Evolutionary conservation across 1,284 basidiomycete genomes (phyloP), one percentile per base, ranked within the genome.

Genomic region (Tilletia walkeri): DNA sequence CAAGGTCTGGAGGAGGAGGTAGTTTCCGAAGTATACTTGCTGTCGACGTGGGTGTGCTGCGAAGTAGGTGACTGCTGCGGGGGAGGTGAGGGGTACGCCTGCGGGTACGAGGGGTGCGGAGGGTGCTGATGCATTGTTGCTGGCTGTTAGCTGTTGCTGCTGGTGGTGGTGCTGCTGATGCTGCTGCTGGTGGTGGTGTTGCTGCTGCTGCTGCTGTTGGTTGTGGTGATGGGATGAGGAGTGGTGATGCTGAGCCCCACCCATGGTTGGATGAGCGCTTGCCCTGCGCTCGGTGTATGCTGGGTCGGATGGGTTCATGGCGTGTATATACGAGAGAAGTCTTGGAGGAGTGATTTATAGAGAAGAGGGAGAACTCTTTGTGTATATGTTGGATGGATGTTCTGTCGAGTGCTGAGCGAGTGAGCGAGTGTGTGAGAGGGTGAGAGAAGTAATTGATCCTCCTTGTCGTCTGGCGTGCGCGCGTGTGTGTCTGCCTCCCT

Each of bases 21-120:
- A 83, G 71, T 80, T 77, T 70, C 82, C 82, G 78, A 83, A 83
- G 73, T 82, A 79, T 45, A 83, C 82, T 71, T 83, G 82, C 74
- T 82, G 82, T 12, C 82, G 72, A 45, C 81, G 72, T 4, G 82
- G 82, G 53, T 83, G 80, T 49, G 82, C 82, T 16, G 82, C 80
- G 77, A 82, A 83, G 77, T 82, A 83, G 39, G 73, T 70, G 63
- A 82, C 72, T 41, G 82, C 82, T 34, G 82, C 78, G 4, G 79
- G 81, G n/a, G 82, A 83, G 39, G 82, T 78, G 69, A 80, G 73
- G 56, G 80, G 82, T 65, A 82, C 73, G 56, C 80, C 78, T 30
- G 59, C 48, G 3, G 77, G 74, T 5, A 72, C 12, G 54, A 24
- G 34, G 24, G 20, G 54, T 34, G 12, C 12, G 12, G 20, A 24